phyloP scores from a whole-genome alignment of 2,329 filamentous ascomycete species.

The Purpureocillium takamizusanense region DNA sequence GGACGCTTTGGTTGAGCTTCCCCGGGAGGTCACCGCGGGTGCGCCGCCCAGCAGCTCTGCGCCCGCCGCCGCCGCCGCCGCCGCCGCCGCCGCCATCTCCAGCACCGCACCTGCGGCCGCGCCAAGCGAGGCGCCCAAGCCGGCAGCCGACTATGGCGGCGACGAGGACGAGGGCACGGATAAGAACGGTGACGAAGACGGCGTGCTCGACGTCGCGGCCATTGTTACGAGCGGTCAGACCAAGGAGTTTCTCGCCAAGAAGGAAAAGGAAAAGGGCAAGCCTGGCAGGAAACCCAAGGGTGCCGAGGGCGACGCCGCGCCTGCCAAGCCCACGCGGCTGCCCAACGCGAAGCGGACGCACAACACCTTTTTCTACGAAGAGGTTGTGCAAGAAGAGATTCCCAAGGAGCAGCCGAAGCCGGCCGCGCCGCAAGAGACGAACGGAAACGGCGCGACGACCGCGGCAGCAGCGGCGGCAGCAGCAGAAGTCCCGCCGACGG shows the following conservation, averaged over 20 bases:
- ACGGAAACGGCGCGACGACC: neutral
- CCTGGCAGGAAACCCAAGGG: constrained; percentile 42
- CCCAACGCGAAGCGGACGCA: constrained; percentile 64
- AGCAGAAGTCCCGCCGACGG: neutral
- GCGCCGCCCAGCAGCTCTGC: constrained; percentile 8
- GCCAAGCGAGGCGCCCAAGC: constrained; percentile 26
- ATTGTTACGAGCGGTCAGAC: constrained; percentile 78
- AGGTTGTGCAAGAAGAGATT: constrained; percentile 49
- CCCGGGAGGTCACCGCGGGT: constrained; percentile 25
- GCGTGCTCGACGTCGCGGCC: constrained; percentile 74
- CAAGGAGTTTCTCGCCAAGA: constrained; percentile 72
- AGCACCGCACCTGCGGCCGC: constrained; percentile 6
- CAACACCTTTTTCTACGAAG: constrained; percentile 67
- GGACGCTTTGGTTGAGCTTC: constrained; percentile 39
- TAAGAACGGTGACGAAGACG: constrained; percentile 50
- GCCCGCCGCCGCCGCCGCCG: too few relatives aligned
- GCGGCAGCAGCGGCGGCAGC: constrained; percentile 2
- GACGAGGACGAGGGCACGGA: constrained; percentile 25
- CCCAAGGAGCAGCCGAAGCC: constrained; percentile 21
- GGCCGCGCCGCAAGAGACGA: constrained; percentile 1
- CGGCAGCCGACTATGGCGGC: constrained; percentile 24
- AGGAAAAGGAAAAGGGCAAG: constrained; percentile 66
- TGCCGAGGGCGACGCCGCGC: constrained; percentile 42
- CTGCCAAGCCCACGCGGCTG: constrained; percentile 49
- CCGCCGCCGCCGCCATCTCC: constrained; percentile 13